Evolutionary conservation across 1,139 yeast genomes (phyloP), one percentile per base, ranked within the genome.

Genomic region (Yamadazyma trypodendri): DNA sequence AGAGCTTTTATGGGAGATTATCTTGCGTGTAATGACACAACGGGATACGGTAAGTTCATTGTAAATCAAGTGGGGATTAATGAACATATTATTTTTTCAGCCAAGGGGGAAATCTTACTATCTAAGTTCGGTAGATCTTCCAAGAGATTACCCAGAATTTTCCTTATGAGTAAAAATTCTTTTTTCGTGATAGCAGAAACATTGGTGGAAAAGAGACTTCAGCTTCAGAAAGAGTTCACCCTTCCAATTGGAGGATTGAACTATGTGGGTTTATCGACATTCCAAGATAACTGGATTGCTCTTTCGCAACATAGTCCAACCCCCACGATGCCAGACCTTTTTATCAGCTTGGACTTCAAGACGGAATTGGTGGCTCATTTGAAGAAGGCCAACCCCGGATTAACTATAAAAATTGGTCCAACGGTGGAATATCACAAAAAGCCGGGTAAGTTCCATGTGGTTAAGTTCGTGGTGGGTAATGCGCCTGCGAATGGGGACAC

Each of bases 1-100:
- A 77, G 99, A 51, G 83, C 94, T n/a, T 94, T 77, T 51, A 76
- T 84, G 81, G 98, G 98, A 9, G 99, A 94, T 60, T 94, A 94
- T 54, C 68, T 94, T 46, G 89, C 81, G 11, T 86, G 96, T 55
- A 87, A 88, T 60, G 86, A 83, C 49, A 61, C 74, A 23, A 70
- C 79, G 29, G 85, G 92, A 0, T 71, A 68, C 44, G 96, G 96
- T 31, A 76, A 80, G 11, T 89, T 83, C 54, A 53, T 84, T 36
- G 69, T 75, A 43, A 75, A 74, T 39, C 81, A 85, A 40, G 77
- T 80, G 12, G 90, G 92, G 3, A 76, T 92, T 29, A 69, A 66
- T 18, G 96, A 86, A 18, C 65, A 57, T 23, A 84, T 88, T n/a
- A 57, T 81, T 1, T 94, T 92, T 54, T 89, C 97, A 1, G 67